Percentiles rank a stretch among this genome's conserved stretches.
These are phyloP conservation scores for Adansonia madagascariensis DNA, from an alignment of 441 rosid genomes.

Conservation along the genomic window DNA sequence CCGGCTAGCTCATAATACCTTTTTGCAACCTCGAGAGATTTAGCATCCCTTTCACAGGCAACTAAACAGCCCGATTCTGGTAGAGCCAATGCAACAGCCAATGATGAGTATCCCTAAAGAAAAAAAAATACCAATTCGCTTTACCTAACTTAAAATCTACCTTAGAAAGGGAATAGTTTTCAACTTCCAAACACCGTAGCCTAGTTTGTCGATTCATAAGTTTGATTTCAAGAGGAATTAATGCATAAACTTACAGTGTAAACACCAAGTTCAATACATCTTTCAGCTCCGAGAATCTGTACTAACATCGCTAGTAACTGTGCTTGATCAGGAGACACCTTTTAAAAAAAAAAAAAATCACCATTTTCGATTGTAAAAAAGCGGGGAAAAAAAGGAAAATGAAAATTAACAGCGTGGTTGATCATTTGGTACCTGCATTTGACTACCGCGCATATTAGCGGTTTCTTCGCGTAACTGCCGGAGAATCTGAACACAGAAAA, in stretches of 20 bases:
- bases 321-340: conserved; percentile 98
- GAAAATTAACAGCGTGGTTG: neutral
- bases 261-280: conserved; percentile 92
- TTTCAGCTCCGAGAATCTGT: conserved; percentile 77
- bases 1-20: conserved; percentile 79
- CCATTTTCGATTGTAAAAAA: neutral
- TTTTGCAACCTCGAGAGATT: conserved; percentile 71
- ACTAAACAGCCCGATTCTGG: conserved; percentile 80
- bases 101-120: conserved; percentile 82
- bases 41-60: conserved; percentile 87
- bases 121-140: conserved; percentile 5
- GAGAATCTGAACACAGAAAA: conserved; percentile 53
- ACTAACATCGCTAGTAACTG: conserved; percentile 91
- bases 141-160: neutral
- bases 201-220: neutral
- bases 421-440: conserved; percentile 68
- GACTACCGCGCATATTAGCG: conserved; percentile 74
- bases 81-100: conserved; percentile 80
- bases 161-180: conserved; percentile 8
- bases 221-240: neutral
- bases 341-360: conserved; percentile 21
- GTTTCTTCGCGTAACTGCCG: conserved; percentile 86
- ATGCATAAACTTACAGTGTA: conserved; percentile 60
- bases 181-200: neutral
- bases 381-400: neutral